Base-by-base conservation (phyloP, 2,329 filamentous ascomycete genomes). In the Cordyceps farinosa region DNA sequence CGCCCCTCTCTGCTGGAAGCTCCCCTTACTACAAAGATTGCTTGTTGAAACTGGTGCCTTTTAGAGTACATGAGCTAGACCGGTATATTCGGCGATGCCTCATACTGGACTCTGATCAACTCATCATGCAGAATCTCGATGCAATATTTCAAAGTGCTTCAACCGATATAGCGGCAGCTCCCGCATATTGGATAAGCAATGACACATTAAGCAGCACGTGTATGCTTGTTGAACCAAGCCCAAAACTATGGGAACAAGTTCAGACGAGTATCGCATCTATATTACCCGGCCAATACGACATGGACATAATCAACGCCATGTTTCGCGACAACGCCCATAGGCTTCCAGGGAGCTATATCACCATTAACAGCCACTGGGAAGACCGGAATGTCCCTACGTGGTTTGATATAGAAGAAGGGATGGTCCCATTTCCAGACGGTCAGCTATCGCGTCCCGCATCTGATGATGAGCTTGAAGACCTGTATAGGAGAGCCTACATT, bases 361-460 rank as follows among this genome's bases (percentile, higher is more conserved):
- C 63, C 3, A 38, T 69, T 38, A 68, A 68, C 30, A 65, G 60
- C 27, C 65, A 67, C 47, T 69, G 66, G 67, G 65, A 66, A 13
- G 64, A 68, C 22, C 59, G 64, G 63, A 67, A 38, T 53, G 42
- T 69, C 15, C 67, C 67, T 2, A 13, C 47, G 11, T 69, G 67
- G 67, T 67, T 66, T 32, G 1, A 50, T 8, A n/a, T 52, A 11
- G 44, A 7, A 2, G 36, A 5, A 34, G 32, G 48, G 7, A 47
- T 48, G 5, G 27, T 56, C 22, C 40, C 22, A 3, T 62, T 55
- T 0, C 64, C 66, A 2, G 63, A 61, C 1, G 22, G 55, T 8
- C 58, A 67, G 5, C n/a, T 30, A 48, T 30, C 45, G 45, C 38
- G 38, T 11, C 38, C 38, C 15, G 15, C 38, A 40, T 40, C 38